Evolutionary conservation across 495 filamentous ascomycete genomes (phyloP), one percentile per base, ranked within the genome.

Genomic region (Tuber microsphaerosporum): DNA sequence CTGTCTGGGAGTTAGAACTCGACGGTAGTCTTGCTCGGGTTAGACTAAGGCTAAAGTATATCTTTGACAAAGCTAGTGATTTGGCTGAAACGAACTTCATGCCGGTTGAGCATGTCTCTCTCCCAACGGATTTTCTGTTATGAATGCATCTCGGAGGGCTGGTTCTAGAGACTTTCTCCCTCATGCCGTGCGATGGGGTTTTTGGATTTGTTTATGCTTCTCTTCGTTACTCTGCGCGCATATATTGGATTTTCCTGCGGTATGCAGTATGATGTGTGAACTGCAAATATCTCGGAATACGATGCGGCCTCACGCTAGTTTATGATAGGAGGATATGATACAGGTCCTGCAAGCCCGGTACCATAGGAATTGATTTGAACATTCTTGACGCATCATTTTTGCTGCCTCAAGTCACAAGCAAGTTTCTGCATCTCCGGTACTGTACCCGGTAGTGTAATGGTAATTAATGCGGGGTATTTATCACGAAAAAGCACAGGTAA

Each of bases 391-490:
- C 26, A 12, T 65, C 56, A 65, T 65, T 34, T 65, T 5, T 31
- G 14, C 17, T 31, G 31, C 56, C 26, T 19, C 26, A 65, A 34
- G 31, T 65, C 56, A 34, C 56, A 34, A 34, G 26, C 31, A 43
- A 1, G 42, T 12, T 12, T 34, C 26, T 34, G 56, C 56, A 34
- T 34, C 31, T 34, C n/a, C n/a, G n/a, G n/a, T n/a, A 34, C 56
- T 26, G 56, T 34, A 34, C n/a, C 26, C 10, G 10, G 14, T 14
- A 34, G 56, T 65, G 56, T 16, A 22, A 61, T 26, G 10, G n/a
- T 12, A 31, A 65, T 65, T 65, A 65, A 34, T 65, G 56, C 56
- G 56, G 56, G 56, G 56, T 65, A 65, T 65, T 34, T 17, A 65
- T 31, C 26, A 34, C 56, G 56, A 31, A 65, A 65, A 34, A n/a